Conservation (phyloP, 148 eudicot species). For the Camellia sinensis region DNA sequence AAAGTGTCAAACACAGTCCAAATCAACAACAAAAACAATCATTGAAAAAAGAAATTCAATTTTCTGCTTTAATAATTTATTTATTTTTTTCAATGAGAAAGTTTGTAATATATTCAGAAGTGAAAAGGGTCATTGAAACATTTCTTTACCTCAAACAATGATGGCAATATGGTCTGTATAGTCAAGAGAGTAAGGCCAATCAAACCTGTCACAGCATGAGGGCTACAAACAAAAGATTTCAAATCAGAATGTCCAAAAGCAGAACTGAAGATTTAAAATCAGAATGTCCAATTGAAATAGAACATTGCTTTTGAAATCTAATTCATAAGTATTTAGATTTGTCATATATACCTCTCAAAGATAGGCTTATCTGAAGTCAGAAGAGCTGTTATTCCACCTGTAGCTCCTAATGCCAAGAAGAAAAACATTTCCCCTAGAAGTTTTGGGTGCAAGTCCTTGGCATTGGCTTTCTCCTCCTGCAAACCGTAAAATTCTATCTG, state of each 20-base stretch:
- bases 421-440: slow-evolving; percentile 93
- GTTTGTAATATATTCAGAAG: neutral
- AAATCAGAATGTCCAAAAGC: neutral
- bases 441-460: slow-evolving; percentile 95
- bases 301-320: too few relatives aligned
- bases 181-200: slow-evolving; percentile 83
- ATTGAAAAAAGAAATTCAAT: neutral
- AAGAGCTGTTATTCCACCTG: slow-evolving; percentile 75
- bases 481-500: neutral
- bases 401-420: slow-evolving; percentile 96
- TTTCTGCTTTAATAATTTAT: neutral
- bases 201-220: slow-evolving; percentile 84
- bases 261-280: neutral
- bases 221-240: slow-evolving; percentile 43
- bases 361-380: slow-evolving; percentile 87
- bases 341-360: slow-evolving; percentile 68
- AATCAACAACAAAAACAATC: neutral
- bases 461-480: slow-evolving; percentile 91
- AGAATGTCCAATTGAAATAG: neutral
- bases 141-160: slow-evolving; percentile 78
- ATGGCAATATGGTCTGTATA: slow-evolving; percentile 68
- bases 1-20: too few relatives aligned
- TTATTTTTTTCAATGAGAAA: neutral
- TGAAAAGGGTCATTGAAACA: neutral
- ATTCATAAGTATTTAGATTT: neutral